Base-by-base conservation (phyloP, 176 grass and related monocot species). In the Cymbopogon citratus region DNA sequence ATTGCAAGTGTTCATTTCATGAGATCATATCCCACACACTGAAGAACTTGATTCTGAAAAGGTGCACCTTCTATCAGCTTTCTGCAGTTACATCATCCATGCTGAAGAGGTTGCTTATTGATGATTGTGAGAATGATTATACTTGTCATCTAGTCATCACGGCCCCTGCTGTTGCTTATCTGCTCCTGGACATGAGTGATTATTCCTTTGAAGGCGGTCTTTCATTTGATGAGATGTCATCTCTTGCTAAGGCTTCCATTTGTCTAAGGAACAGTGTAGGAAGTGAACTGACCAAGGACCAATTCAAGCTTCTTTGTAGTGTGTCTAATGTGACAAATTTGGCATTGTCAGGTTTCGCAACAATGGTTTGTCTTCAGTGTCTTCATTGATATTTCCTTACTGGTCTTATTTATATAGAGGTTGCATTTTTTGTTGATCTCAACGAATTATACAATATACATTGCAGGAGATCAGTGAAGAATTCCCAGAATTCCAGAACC, bases 61-160 rank as follows among this genome's bases (percentile, higher is more conserved):
- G 8, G 0, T 76, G 73, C 49, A 1, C 0, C 0, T 54, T 0
- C 1, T 2, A 0, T 38, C 6, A 0, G 15, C 51, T 59, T 39
- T 76, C 33, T 9, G 31, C 0, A 0, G 36, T 76, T 60, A 39
- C 21, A 5, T 36, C 31, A 0, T 19, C 19, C 9, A 38, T 7
- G 1, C 19, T 76, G 73, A 76, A 76, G 33, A 39, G 21, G 0
- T 68, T 84, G 5, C 18, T 44, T 7, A 54, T 83, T 18, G 21
- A 36, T 15, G 4, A 0, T 4, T 8, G 21, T 5, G 0, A 21
- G 0, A 27, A 6, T 2, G 6, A 0, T 1, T 8, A 0, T 11
- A 2, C 12, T 3, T 57, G 10, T 46, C 68, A 12, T 4, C 41
- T 82, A 18, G 69, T 49, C 25, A 63, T 84, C 34, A 68, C 1